These are phyloP conservation scores for Arxiozyma telluris DNA, from an alignment of 1,139 yeast genomes.

Conservation along the genomic window DNA sequence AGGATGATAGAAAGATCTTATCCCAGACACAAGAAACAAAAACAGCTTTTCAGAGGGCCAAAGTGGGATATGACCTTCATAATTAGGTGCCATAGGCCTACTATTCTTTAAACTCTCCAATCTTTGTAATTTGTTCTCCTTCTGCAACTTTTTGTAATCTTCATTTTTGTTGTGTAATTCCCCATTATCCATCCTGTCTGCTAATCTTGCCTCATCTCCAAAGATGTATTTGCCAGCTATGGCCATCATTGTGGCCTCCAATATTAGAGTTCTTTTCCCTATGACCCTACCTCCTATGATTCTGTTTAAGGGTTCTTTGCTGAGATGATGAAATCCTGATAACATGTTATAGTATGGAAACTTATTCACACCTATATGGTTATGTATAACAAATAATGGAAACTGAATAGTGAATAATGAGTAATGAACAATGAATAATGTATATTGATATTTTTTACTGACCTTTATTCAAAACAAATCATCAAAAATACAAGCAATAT, in stretches of 20 bases:
- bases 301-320: not conserved
- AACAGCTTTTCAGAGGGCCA: conserved; percentile 52
- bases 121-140: conserved; percentile 28
- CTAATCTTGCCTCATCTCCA: conserved; percentile 44
- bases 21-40: conserved; percentile 64
- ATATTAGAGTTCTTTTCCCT: not conserved
- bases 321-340: not conserved
- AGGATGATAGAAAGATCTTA: conserved; percentile 81
- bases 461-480: no score
- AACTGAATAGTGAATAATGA: not conserved
- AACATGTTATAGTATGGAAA: not conserved
- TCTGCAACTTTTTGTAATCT: conserved; percentile 16
- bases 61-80: conserved; percentile 78
- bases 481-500: no score
- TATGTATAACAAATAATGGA: not conserved
- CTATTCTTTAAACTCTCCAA: conserved; percentile 16
- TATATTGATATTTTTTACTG: no score
- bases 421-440: not conserved
- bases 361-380: no score
- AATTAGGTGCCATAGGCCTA: conserved; percentile 39
- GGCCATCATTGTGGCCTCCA: conserved; percentile 18
- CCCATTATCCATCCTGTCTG: conserved; percentile 51
- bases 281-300: not conserved
- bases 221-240: conserved; percentile 31
- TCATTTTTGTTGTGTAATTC: conserved; percentile 32